Evolutionary conservation across 2,329 filamentous ascomycete species (phyloP).

Genomic region (Fusarium sp.): DNA sequence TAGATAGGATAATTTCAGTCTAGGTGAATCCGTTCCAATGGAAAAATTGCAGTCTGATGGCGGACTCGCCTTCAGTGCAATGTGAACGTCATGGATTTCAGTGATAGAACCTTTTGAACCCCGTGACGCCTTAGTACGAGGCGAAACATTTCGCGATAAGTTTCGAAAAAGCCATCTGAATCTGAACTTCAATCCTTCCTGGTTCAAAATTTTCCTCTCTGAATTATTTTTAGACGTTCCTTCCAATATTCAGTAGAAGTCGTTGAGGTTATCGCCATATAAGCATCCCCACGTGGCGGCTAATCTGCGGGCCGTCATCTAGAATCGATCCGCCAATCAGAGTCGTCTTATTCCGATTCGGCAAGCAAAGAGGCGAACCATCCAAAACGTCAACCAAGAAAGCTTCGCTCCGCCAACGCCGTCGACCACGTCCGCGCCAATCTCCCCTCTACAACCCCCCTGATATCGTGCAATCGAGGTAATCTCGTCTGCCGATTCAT

Average conservation of each 20-base stretch:
- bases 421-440: conserved; percentile 24
- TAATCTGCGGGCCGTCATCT: conserved; percentile 45
- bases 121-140: conserved; percentile 9
- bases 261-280: conserved; percentile 24
- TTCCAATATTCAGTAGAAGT: background rate
- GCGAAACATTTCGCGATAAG: background rate
- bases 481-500: conserved; percentile 31
- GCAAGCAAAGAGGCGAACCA: conserved; percentile 47
- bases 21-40: background rate
- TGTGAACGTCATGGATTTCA: conserved; percentile 30
- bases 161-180: background rate
- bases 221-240: background rate
- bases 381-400: conserved; percentile 47
- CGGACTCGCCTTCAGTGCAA: background rate
- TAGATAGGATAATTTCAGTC: too few species aligned
- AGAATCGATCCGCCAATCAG: conserved; percentile 45
- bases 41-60: background rate
- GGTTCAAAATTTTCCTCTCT: background rate
- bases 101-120: background rate
- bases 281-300: conserved; percentile 34
- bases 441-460: conserved; percentile 27
- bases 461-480: conserved; percentile 37
- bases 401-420: conserved; percentile 32
- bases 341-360: conserved; percentile 44
- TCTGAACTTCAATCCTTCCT: background rate